Evolutionary conservation across 75 land plant genomes (phyloP).

Genomic region (Selaginella tamariscina): DNA sequence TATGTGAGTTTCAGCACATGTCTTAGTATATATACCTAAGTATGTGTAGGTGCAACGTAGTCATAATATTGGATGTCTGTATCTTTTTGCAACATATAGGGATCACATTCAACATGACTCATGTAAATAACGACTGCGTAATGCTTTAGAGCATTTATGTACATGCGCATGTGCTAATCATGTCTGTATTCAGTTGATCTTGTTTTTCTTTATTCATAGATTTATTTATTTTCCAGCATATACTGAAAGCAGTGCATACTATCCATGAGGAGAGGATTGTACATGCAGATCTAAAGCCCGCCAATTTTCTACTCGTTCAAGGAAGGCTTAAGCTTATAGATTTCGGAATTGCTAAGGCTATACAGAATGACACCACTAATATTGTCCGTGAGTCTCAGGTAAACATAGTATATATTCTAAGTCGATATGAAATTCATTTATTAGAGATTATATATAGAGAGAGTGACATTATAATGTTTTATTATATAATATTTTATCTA

Average conservation of each 20-base stretch:
- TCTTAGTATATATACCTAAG: no score
- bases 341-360: conserved; percentile 96
- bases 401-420: no score
- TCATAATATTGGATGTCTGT: no score
- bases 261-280: conserved; percentile 97
- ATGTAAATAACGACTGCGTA: background rate
- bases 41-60: no score
- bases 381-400: conserved; percentile 95
- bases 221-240: conserved; percentile 49
- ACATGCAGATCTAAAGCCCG: conserved; percentile 96
- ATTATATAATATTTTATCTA: background rate
- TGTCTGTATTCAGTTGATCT: background rate
- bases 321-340: conserved; percentile 89
- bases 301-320: conserved; percentile 87
- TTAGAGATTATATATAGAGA: no score
- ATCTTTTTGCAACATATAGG: no score
- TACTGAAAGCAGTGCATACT: conserved; percentile 78
- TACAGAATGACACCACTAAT: conserved; percentile 92
- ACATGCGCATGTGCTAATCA: background rate
- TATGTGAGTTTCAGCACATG: no score
- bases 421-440: no score
- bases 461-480: no score
- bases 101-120: no score
- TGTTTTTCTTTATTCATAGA: background rate
- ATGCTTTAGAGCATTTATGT: background rate